A percentile compares a stretch with the other conserved stretches of the same genome.
phyloP scores from a whole-genome alignment of 140 eudicot species.

The Flaveria floridana region DNA sequence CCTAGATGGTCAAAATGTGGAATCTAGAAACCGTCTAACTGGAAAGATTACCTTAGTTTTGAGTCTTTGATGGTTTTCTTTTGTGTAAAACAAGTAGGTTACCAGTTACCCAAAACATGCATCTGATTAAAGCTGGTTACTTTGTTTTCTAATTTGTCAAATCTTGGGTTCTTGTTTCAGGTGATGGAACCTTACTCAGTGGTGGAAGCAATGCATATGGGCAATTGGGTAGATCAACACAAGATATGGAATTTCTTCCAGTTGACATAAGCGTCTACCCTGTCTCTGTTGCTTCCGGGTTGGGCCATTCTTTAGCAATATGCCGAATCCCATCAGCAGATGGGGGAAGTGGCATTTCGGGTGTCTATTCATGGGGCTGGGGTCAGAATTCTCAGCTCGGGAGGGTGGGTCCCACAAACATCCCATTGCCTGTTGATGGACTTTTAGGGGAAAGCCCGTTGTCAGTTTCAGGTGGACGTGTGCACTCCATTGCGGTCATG shows the following conservation, averaged over 20 bases:
- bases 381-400: conserved; percentile 76
- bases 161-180: conserved; percentile 38
- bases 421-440: conserved; percentile 56
- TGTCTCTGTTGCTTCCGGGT: conserved; percentile 61
- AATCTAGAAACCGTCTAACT: not conserved
- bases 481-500: conserved; percentile 69
- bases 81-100: not conserved
- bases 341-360: conserved; percentile 26
- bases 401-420: conserved; percentile 59
- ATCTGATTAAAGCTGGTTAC: not conserved
- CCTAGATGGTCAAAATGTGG: not conserved
- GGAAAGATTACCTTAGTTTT: not conserved
- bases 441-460: conserved; percentile 50
- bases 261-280: conserved; percentile 54
- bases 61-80: not conserved
- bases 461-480: conserved; percentile 73
- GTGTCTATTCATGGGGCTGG: conserved; percentile 92
- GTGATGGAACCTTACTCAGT: conserved; percentile 73
- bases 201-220: conserved; percentile 90
- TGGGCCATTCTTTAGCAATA: conserved; percentile 85
- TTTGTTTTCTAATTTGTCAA: not conserved
- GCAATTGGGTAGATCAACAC: conserved; percentile 68
- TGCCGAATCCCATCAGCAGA: conserved; percentile 43
- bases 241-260: conserved; percentile 55
- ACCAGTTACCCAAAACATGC: too few relatives aligned